Percentiles rank a stretch among this genome's conserved stretches.
Conservation (phyloP, 2,329 filamentous ascomycete genomes). For the Fusarium odoratissimum region DNA sequence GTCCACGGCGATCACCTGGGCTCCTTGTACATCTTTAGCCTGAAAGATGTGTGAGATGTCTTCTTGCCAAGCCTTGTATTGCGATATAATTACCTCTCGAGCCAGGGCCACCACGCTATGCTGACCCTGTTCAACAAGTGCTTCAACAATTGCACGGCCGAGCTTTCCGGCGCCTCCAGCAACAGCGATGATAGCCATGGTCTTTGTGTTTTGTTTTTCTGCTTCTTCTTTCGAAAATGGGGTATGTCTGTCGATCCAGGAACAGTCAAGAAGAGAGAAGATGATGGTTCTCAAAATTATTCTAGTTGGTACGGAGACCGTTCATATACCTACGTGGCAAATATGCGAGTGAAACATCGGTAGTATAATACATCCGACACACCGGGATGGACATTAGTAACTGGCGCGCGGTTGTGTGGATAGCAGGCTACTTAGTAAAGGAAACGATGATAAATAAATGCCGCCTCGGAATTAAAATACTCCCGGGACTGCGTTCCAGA, state of each 20-base stretch:
- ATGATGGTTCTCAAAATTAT: background rate
- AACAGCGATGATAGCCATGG: background rate
- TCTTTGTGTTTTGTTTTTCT: background rate
- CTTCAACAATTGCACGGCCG: background rate
- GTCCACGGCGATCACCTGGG: background rate
- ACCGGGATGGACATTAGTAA: background rate
- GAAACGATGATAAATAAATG: background rate
- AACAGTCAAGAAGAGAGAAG: accelerated
- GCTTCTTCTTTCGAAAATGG: accelerated
- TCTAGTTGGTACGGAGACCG: background rate
- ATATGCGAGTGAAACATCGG: background rate
- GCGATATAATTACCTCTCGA: background rate
- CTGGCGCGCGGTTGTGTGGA: background rate
- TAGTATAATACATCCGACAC: no score
- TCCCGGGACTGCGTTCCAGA: background rate
- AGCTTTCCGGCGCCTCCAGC: background rate
- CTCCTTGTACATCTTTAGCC: background rate
- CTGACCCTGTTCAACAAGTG: background rate
- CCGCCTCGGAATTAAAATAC: background rate
- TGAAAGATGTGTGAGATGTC: background rate
- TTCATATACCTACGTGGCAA: background rate
- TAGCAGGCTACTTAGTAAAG: background rate
- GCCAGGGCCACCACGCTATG: background rate
- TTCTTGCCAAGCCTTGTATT: background rate
- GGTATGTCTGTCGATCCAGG: no score